A percentile compares a stretch with the other conserved stretches of the same genome.
phyloP scores from a whole-genome alignment of 345 rosid genomes.

The Citrus reticulata region DNA sequence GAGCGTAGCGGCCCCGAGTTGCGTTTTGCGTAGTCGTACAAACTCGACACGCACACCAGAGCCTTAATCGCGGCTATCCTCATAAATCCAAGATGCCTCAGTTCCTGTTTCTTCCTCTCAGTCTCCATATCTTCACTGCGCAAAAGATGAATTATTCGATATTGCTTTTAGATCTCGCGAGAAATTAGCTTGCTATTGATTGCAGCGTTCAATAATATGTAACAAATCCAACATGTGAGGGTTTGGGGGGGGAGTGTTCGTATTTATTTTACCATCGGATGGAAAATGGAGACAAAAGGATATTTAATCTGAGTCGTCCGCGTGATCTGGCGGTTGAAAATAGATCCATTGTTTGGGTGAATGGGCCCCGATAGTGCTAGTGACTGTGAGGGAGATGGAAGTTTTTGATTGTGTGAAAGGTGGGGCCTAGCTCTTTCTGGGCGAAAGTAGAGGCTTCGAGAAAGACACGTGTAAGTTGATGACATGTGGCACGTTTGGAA shows the following conservation, averaged over 20 bases:
- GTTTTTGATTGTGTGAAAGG: background rate
- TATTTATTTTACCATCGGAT: background rate
- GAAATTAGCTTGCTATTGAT: background rate
- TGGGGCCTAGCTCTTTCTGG: constrained; percentile 20
- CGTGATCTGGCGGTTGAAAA: constrained; percentile 35
- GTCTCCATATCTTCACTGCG: constrained; percentile 33
- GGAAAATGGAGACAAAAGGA: too few species aligned
- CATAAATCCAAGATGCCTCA: constrained; percentile 70
- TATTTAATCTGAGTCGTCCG: constrained; percentile 12
- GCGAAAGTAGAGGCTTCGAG: constrained; percentile 31
- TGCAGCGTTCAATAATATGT: background rate
- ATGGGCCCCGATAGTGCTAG: constrained; percentile 8
- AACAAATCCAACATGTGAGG: background rate
- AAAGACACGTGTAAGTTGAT: constrained; percentile 42
- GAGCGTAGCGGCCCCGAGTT: constrained; percentile 80
- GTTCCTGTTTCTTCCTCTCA: constrained; percentile 34
- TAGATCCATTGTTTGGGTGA: background rate
- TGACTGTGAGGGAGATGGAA: background rate
- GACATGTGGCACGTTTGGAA: background rate
- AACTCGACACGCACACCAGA: constrained; percentile 42
- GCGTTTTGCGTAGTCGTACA: constrained; percentile 69
- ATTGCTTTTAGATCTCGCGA: background rate
- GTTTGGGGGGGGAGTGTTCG: background rate
- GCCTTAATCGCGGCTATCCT: constrained; percentile 55
- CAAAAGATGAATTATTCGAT: background rate